Conservation (phyloP, 2,329 filamentous ascomycete species). For the Blumeriella jaapii region DNA sequence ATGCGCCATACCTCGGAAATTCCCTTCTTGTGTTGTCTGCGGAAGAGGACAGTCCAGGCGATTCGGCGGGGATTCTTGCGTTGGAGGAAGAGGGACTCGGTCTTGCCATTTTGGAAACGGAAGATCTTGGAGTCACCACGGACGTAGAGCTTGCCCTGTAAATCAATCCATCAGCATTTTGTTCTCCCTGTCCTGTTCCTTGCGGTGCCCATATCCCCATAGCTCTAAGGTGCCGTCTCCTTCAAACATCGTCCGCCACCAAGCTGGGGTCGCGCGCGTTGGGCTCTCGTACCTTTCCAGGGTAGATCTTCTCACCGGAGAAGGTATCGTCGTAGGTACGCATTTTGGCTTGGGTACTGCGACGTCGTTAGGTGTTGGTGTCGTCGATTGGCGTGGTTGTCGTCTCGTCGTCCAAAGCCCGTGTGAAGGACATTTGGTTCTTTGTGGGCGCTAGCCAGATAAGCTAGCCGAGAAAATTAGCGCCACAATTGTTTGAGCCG, state of each 20-base stretch:
- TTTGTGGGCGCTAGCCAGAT: constrained; percentile 1
- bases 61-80: constrained; percentile 99
- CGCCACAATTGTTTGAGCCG: no score
- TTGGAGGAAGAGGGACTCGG: constrained; percentile 99
- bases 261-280: constrained; percentile 5
- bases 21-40: constrained; percentile 99
- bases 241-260: constrained; percentile 8
- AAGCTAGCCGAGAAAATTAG: no score
- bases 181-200: constrained; percentile 3
- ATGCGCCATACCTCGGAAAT: constrained; percentile 86
- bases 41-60: constrained; percentile 96
- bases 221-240: constrained; percentile 3
- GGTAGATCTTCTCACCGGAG: constrained; percentile 70
- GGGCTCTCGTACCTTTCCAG: constrained; percentile 55
- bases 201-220: constrained; percentile 5
- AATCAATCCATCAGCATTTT: constrained; percentile 22
- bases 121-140: constrained; percentile 99
- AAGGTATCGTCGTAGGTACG: constrained; percentile 60
- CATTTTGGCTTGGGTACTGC: constrained; percentile 24
- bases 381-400: constrained; percentile 11
- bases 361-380: constrained; percentile 22
- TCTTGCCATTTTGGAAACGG: constrained; percentile 99
- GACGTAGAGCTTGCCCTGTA: constrained; percentile 97
- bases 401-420: constrained; percentile 12
- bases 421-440: not conserved